phyloP scores from a whole-genome alignment of 2,329 filamentous ascomycete species.

The Sporothrix protearum region DNA sequence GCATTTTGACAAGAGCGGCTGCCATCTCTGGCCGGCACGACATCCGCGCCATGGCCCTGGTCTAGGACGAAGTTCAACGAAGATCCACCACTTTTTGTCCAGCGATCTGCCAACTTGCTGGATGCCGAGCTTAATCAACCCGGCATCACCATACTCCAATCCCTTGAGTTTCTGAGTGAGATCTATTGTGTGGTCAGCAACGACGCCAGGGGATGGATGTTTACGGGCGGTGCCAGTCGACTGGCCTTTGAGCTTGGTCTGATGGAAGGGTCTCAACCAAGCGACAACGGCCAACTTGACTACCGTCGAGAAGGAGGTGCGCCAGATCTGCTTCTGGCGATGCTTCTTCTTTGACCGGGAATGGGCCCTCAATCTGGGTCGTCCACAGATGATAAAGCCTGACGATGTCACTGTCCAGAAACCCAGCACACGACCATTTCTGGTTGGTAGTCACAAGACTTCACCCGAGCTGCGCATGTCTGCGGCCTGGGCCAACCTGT shows the following conservation, averaged over 20 bases:
- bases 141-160: constrained; percentile 20
- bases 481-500: constrained; percentile 16
- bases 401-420: constrained; percentile 14
- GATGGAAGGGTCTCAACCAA: not conserved
- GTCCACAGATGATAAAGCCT: constrained; percentile 15
- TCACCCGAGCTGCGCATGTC: constrained; percentile 17
- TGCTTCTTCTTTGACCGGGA: constrained; percentile 23
- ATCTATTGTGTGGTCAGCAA: constrained; percentile 18
- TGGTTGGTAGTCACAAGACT: not conserved
- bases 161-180: constrained; percentile 13
- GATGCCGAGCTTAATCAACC: constrained; percentile 17
- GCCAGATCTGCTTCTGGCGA: constrained; percentile 22
- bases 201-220: constrained; percentile 17
- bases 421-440: not conserved
- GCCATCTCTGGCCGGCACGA: constrained; percentile 12
- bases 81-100: constrained; percentile 4
- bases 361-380: constrained; percentile 21
- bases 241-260: constrained; percentile 20
- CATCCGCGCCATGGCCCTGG: constrained; percentile 19
- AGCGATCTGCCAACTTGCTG: constrained; percentile 7
- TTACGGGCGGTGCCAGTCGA: constrained; percentile 5
- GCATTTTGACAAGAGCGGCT: constrained; percentile 18
- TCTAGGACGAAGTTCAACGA: constrained; percentile 21
- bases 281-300: not conserved
- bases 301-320: constrained; percentile 5